These are phyloP conservation scores for Trichoderma asperellum DNA, from an alignment of 2,329 filamentous ascomycete genomes.

Conservation along the genomic window DNA sequence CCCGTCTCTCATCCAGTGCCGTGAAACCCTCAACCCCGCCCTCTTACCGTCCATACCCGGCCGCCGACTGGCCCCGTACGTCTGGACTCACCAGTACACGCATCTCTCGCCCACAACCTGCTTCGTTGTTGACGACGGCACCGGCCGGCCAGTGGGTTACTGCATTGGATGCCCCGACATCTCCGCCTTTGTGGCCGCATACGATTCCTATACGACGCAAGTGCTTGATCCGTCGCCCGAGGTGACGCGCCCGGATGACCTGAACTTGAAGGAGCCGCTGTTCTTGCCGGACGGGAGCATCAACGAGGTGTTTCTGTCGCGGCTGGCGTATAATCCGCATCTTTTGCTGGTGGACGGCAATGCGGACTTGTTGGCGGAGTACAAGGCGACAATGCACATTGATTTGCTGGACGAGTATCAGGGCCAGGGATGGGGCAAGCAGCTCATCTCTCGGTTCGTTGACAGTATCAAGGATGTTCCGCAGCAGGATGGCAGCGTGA, in stretches of 20 bases:
- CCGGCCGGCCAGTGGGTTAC: slow-evolving; percentile 52
- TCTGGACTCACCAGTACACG: slow-evolving; percentile 58
- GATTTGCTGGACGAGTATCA: slow-evolving; percentile 50
- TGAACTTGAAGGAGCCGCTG: slow-evolving; percentile 42
- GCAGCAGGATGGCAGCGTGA: slow-evolving; percentile 20
- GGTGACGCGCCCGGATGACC: slow-evolving; percentile 33
- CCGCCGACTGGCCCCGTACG: slow-evolving; percentile 49
- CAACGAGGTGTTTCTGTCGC: slow-evolving; percentile 42
- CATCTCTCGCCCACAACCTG: slow-evolving; percentile 50
- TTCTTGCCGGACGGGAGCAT: slow-evolving; percentile 34
- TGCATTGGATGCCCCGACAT: slow-evolving; percentile 53
- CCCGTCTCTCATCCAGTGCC: slow-evolving; percentile 44
- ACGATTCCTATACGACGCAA: slow-evolving; percentile 44
- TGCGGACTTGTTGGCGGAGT: slow-evolving; percentile 41
- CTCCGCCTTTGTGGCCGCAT: slow-evolving; percentile 44
- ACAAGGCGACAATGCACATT: slow-evolving; percentile 54
- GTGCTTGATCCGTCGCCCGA: slow-evolving; percentile 41
- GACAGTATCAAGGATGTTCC: slow-evolving; percentile 40
- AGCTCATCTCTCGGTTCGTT: slow-evolving; percentile 49
- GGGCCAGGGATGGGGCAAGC: slow-evolving; percentile 50
- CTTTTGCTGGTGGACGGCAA: slow-evolving; percentile 47
- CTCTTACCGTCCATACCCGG: slow-evolving; percentile 44
- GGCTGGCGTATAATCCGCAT: slow-evolving; percentile 47
- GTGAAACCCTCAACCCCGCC: slow-evolving; percentile 51
- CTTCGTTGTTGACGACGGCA: slow-evolving; percentile 55